A percentile compares a stretch with the other conserved stretches of the same genome.
Conservation (phyloP, 108 stramenopile genomes). For the Conticribra weissflogii region DNA sequence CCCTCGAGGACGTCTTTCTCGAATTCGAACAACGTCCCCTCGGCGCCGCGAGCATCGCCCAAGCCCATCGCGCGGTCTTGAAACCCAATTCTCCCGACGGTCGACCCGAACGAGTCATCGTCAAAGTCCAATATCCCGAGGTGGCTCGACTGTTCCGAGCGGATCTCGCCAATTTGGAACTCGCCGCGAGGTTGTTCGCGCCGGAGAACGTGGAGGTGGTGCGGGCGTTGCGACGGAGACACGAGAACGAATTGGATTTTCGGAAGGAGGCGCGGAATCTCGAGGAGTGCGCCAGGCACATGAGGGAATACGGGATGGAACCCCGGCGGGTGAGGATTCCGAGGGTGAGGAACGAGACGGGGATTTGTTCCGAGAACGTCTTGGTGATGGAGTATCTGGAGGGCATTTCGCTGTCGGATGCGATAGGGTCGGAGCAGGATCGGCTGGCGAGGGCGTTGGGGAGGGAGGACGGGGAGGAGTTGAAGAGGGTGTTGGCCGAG, state of each 20-base stretch:
- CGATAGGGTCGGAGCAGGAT: slow-evolving; percentile 55
- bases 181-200: slow-evolving; percentile 60
- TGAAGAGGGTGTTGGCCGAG: slow-evolving; percentile 30
- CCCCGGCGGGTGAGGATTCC: slow-evolving; percentile 69
- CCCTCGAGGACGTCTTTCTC: slow-evolving; percentile 62
- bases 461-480: slow-evolving; percentile 38
- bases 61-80: slow-evolving; percentile 66
- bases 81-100: slow-evolving; percentile 16
- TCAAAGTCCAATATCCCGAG: slow-evolving; percentile 84
- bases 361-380: slow-evolving; percentile 64
- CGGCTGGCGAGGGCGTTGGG: slow-evolving; percentile 50
- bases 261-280: slow-evolving; percentile 76
- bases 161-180: slow-evolving; percentile 80
- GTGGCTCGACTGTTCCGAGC: slow-evolving; percentile 76
- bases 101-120: slow-evolving; percentile 47
- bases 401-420: slow-evolving; percentile 70
- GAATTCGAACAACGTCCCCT: slow-evolving; percentile 69
- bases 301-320: slow-evolving; percentile 56
- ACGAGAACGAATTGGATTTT: slow-evolving; percentile 75
- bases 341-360: slow-evolving; percentile 49
- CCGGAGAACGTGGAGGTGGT: slow-evolving; percentile 67
- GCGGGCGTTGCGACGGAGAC: slow-evolving; percentile 54
- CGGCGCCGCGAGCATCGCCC: slow-evolving; percentile 72
- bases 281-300: slow-evolving; percentile 55
- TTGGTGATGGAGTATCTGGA: slow-evolving; percentile 86